These are phyloP conservation scores for Penicillium verrucosum DNA, from an alignment of 2,329 filamentous ascomycete species.

Conservation along the genomic window DNA sequence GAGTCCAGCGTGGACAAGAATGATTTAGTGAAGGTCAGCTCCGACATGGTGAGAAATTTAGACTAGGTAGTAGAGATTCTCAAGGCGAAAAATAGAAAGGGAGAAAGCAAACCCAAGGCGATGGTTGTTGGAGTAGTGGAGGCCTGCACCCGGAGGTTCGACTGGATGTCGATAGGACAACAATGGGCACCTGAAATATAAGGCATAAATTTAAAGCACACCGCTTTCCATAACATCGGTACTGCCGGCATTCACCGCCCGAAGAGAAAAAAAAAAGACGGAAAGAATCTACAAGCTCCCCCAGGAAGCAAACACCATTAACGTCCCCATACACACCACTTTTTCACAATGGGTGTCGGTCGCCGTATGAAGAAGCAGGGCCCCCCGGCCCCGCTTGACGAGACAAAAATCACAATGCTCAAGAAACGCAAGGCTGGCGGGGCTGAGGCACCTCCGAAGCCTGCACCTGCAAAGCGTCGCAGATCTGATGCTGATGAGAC, in stretches of 20 bases:
- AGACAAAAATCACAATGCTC: conserved; percentile 55
- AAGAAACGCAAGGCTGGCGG: conserved; percentile 83
- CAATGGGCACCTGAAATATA: conserved; percentile 4
- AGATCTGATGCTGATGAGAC: conserved; percentile 46
- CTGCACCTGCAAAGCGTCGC: conserved; percentile 61
- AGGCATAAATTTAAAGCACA: conserved; percentile 14
- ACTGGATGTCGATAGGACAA: conserved; percentile 7
- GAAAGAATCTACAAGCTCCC: conserved; percentile 29
- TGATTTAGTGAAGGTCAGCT: conserved; percentile 76
- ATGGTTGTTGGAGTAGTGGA: neutral
- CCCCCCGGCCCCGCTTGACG: conserved; percentile 75
- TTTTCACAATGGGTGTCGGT: conserved; percentile 72
- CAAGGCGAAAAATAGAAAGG: neutral
- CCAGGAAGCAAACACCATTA: conserved; percentile 10
- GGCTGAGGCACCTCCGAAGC: conserved; percentile 49
- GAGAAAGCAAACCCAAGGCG: neutral
- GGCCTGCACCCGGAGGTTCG: neutral
- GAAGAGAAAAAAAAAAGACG: conserved; percentile 26
- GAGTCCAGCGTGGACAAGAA: conserved; percentile 79
- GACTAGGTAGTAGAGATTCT: neutral
- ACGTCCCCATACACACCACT: conserved; percentile 18
- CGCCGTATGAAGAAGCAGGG: conserved; percentile 97
- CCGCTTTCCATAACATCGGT: conserved; percentile 19
- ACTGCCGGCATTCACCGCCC: conserved; percentile 30
- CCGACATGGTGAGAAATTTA: conserved; percentile 58